These are phyloP conservation scores for Daldinia bambusicola DNA, from an alignment of 495 filamentous ascomycete genomes.

Conservation along the genomic window DNA sequence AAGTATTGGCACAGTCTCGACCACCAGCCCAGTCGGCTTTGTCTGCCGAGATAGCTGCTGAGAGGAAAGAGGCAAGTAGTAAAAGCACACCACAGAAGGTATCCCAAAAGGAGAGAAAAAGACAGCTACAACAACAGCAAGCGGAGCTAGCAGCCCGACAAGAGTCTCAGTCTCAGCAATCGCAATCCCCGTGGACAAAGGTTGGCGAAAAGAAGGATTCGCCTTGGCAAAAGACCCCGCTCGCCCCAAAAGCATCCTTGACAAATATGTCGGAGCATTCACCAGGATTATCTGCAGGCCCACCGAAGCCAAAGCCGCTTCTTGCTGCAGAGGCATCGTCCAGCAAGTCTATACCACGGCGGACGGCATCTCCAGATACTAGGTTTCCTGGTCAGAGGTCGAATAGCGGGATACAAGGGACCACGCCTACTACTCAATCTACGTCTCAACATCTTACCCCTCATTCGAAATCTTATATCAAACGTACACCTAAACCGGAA, in stretches of 20 bases:
- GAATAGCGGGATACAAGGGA: slow-evolving; percentile 25
- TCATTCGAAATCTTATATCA: slow-evolving; percentile 62
- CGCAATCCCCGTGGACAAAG: slow-evolving; percentile 52
- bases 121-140: slow-evolving; percentile 76
- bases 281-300: slow-evolving; percentile 61
- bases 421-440: slow-evolving; percentile 26
- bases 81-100: slow-evolving; percentile 64
- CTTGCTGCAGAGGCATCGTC: slow-evolving; percentile 47
- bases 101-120: slow-evolving; percentile 92
- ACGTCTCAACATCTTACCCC: slow-evolving; percentile 51
- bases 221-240: slow-evolving; percentile 75
- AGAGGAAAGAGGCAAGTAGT: slow-evolving; percentile 52
- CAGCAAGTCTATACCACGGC: slow-evolving; percentile 48
- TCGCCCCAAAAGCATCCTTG: slow-evolving; percentile 46
- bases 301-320: slow-evolving; percentile 54
- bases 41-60: slow-evolving; percentile 73
- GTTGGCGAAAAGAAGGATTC: slow-evolving; percentile 59
- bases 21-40: slow-evolving; percentile 71
- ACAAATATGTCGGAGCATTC: slow-evolving; percentile 45
- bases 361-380: slow-evolving; percentile 66
- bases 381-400: slow-evolving; percentile 61
- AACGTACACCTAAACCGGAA: slow-evolving; percentile 59
- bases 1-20: slow-evolving; percentile 84
- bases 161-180: slow-evolving; percentile 54
- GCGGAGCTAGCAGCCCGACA: slow-evolving; percentile 66